Percentiles rank a stretch among this genome's conserved stretches.
Conservation (phyloP, 768 basidiomycete genomes). For the Sutorius australiensis region DNA sequence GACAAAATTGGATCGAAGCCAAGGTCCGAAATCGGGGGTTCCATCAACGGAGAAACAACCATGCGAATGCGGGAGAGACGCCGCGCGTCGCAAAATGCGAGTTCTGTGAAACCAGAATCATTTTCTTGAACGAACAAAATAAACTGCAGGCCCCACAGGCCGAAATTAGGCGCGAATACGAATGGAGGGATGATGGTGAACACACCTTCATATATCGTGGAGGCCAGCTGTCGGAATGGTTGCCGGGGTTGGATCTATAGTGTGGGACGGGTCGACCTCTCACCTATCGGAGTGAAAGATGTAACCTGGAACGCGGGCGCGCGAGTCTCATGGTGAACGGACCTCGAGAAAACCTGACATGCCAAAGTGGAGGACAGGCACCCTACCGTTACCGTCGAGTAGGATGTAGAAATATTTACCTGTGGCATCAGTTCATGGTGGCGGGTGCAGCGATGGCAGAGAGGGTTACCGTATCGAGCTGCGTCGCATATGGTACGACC, state of each 20-base stretch:
- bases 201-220: constrained; percentile 62
- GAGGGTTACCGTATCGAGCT: constrained; percentile 48
- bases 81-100: constrained; percentile 72
- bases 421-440: constrained; percentile 16
- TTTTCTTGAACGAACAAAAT: constrained; percentile 54
- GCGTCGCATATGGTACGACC: constrained; percentile 46
- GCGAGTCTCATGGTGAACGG: not conserved
- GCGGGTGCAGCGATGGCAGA: not conserved
- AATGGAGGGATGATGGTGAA: not conserved
- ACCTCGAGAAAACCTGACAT: constrained; percentile 86
- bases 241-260: constrained; percentile 46
- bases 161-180: not conserved
- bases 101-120: constrained; percentile 35
- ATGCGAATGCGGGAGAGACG: constrained; percentile 70
- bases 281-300: constrained; percentile 27
- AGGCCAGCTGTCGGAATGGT: constrained; percentile 51
- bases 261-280: constrained; percentile 46
- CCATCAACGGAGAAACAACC: constrained; percentile 49
- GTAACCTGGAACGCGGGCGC: not conserved
- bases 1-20: constrained; percentile 76
- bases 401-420: constrained; percentile 68
- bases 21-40: constrained; percentile 67
- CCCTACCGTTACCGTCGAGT: constrained; percentile 54
- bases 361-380: constrained; percentile 76
- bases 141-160: constrained; percentile 39